Conservation (phyloP, 179 eudicot species). For the Gypsophila paniculata region DNA sequence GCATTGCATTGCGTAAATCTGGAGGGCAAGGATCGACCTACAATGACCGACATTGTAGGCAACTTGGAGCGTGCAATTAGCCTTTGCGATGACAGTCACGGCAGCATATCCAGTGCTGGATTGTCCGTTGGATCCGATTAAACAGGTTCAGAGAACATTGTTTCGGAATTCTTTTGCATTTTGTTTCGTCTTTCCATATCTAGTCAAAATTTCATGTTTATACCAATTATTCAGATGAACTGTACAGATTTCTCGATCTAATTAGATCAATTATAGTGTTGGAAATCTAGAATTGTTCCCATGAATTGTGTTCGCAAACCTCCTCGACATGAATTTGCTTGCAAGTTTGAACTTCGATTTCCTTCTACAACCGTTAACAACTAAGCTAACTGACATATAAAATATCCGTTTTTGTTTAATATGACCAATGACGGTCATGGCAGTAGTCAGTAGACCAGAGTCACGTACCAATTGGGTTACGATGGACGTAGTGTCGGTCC, state of each 20-base stretch:
- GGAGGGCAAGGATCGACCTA: constrained; percentile 88
- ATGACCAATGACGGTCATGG: background rate
- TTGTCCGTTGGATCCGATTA: constrained; percentile 68
- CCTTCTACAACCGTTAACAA: too few species aligned
- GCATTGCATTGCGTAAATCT: constrained; percentile 82
- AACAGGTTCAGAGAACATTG: constrained; percentile 18
- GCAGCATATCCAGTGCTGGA: constrained; percentile 68
- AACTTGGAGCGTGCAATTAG: constrained; percentile 77
- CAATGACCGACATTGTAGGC: constrained; percentile 73
- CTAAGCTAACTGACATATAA: background rate
- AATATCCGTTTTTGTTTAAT: background rate
- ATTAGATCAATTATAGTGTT: constrained; percentile 5
- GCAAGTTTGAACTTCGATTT: background rate
- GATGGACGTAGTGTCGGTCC: constrained; percentile 13
- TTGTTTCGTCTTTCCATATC: background rate
- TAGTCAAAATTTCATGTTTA: constrained; percentile 19
- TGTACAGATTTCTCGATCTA: constrained; percentile 27
- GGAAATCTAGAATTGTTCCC: constrained; percentile 1
- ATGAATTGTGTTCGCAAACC: background rate
- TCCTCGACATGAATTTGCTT: background rate
- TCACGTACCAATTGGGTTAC: background rate
- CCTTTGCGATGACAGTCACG: constrained; percentile 68
- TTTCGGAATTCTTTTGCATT: constrained; percentile 20
- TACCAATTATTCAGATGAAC: constrained; percentile 12
- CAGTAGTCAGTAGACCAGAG: background rate